Percentiles rank a stretch among this genome's conserved stretches.
Conservation (phyloP, 306 rosid genomes). For the Parietaria judaica region DNA sequence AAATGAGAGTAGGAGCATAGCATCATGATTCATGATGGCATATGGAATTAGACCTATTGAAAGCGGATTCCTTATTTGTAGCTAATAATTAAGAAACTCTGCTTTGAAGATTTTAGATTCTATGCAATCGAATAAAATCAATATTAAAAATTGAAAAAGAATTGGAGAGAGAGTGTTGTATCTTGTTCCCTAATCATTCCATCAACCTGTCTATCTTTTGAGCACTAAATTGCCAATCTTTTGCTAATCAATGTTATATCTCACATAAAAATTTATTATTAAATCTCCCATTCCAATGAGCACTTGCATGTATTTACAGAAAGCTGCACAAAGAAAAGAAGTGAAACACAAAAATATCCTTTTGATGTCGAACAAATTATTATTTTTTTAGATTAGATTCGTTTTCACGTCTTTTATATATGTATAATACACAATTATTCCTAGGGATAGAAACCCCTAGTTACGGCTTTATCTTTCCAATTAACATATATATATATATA, state of each 20-base stretch:
- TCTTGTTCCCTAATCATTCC: slow-evolving; percentile 13
- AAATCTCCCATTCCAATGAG: slow-evolving; percentile 9
- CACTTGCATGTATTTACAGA: slow-evolving; percentile 16
- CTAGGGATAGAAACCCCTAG: not conserved
- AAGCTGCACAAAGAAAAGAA: slow-evolving; percentile 18
- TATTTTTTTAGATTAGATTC: slow-evolving; percentile 25
- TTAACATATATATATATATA: too few species aligned
- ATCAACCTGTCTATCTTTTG: slow-evolving; percentile 18
- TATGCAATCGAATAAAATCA: not conserved
- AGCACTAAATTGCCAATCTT: not conserved
- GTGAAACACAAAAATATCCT: slow-evolving; percentile 11
- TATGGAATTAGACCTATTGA: not conserved
- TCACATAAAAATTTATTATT: not conserved
- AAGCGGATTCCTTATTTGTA: not conserved
- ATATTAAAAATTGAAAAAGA: not conserved
- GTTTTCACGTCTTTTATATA: not conserved
- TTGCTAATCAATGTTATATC: too few species aligned
- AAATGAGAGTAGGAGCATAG: too few species aligned
- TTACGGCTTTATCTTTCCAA: slow-evolving; percentile 5
- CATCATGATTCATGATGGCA: too few species aligned
- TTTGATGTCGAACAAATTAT: slow-evolving; percentile 16
- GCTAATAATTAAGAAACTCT: not conserved
- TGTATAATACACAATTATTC: not conserved
- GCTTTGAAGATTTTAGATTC: not conserved
- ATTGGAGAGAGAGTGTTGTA: not conserved